Base-by-base conservation (phyloP, 805 yeast genomes). In the Starmerella vitae region DNA sequence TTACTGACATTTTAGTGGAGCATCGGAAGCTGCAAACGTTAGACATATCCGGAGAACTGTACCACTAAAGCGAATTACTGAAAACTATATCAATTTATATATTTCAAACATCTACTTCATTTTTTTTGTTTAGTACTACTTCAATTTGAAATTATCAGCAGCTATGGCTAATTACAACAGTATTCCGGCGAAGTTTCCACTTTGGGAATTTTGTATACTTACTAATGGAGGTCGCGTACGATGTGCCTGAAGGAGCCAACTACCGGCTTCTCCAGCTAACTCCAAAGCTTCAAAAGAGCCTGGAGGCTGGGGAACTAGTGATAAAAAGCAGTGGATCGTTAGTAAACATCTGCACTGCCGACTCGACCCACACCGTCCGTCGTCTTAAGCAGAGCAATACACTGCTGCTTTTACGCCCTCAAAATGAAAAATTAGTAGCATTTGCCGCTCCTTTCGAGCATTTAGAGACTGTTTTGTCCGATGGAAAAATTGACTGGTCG, bases 381-480 rank as follows among this genome's bases (percentile, higher is more conserved):
- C 30, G 36, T 5, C 37, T 48, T 24, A 82, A 83, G 54, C 96
- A 88, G 57, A 80, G 95, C 6, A 85, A 88, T 56, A 71, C 88
- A 4, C 76, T 81, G n/a, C 55, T 84, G 48, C 44, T 85, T 18
- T 54, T 72, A 54, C 56, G 56, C 10, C 40, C 50, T 8, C 22
- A 18, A 1, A 37, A 21, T 8, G 32, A 22, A 14, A 38, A 19
- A n/a, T 28, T 54, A 6, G 19, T 30, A 10, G 54, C 50, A 4
- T 49, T 49, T 43, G 55, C 54, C 13, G 41, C 43, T n/a, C 53
- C 52, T 22, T 26, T 31, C 13, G 53, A 39, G 33, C 35, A 51
- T 30, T 51, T 51, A 19, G 59, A 55, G 41, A 45, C 53, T 3
- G 28, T 31, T 1, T 37, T 37, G 18, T 27, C 34, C 15, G 25